Evolutionary conservation across 2,329 filamentous ascomycete species (phyloP), one percentile per base, ranked within the genome.

Genomic region (Ceratocystis destructans): DNA sequence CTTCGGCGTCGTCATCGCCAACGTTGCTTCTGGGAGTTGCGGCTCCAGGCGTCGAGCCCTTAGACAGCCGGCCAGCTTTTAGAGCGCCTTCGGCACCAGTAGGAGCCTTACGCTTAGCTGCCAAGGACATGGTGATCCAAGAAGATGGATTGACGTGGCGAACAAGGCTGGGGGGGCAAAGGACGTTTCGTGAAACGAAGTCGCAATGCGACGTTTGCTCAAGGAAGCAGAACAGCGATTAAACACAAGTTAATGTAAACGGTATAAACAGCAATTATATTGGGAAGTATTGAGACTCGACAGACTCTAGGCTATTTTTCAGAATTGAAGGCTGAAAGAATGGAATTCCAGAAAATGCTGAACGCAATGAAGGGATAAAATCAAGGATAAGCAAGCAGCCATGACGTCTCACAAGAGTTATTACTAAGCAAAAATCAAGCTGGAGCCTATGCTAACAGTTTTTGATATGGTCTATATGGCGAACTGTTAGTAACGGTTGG

Each of bases 41-140:
- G 20, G 81, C 79, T 62, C 84, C 83, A 5, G 84, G 84, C 5
- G 84, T 87, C 59, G 84, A 86, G 68, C 80, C 75, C 66, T 78
- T 78, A 50, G 83, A 86, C 20, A 79, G 77, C 72, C 79, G 82
- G 67, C 82, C 82, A 37, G 78, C 78, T 75, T 87, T 87, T 33
- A 77, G 73, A 48, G 76, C 75, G 64, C 78, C 80, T 67, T 78
- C 75, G 67, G 77, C 77, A 71, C 76, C 78, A 73, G 73, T 71
- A 68, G 73, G 72, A 68, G 87, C 87, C 77, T 90, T 90, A 73
- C 87, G 82, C 77, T 90, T 90, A 20, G 81, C 79, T 10, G 64
- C 44, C 22, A 59, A 59, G 69, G 87, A 83, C 87, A 90, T 90
- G 67, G 67, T 73, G 70, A 68, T 61, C 70, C 59, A 59, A 37